Base-by-base conservation (phyloP, 2,329 filamentous ascomycete genomes). In the Fusarium sublunatum region DNA sequence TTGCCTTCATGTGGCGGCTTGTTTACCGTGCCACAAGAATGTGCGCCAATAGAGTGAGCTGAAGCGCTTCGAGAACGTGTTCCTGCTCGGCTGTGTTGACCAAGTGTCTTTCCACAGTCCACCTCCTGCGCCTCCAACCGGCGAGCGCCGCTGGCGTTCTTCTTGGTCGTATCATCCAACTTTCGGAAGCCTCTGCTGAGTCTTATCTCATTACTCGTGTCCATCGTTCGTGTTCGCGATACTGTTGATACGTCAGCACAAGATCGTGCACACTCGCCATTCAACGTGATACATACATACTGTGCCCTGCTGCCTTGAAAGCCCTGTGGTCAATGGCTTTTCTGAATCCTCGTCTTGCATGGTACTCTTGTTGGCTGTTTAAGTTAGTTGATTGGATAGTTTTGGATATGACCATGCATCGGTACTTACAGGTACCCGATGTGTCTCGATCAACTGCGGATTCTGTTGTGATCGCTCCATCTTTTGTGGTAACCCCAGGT, bases 131-230 rank as follows among this genome's bases (percentile, higher is more conserved):
- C 35, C n/a, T 63, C 44, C 12, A 22, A 12, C 40, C 40, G 57
- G 47, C 38, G 42, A 54, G 38, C 38, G 29, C 47, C 38, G 24
- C 45, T 25, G 38, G 41, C 34, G 31, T 47, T 26, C 26, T 19
- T 38, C 12, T 55, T 55, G 24, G 35, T 38, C 19, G 36, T 36
- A 28, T 41, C 35, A 25, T 66, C 62, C 19, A 63, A 36, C 24
- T 41, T 34, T 32, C 53, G 53, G 19, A 70, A 59, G 19, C 43
- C 53, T 29, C 47, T 58, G 42, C 72, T 75, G 31, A 80, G 70
- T 53, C 79, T 75, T 19, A 82, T 67, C 19, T 71, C 69, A 15
- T 58, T 65, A 28, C 45, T 55, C 36, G 50, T 41, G 46, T 71
- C 60, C 9, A 67, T 42, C 15, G 55, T 68, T 42, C 65, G 67